phyloP scores from a whole-genome alignment of 2,329 filamentous ascomycete species.

The Fusarium illudens region DNA sequence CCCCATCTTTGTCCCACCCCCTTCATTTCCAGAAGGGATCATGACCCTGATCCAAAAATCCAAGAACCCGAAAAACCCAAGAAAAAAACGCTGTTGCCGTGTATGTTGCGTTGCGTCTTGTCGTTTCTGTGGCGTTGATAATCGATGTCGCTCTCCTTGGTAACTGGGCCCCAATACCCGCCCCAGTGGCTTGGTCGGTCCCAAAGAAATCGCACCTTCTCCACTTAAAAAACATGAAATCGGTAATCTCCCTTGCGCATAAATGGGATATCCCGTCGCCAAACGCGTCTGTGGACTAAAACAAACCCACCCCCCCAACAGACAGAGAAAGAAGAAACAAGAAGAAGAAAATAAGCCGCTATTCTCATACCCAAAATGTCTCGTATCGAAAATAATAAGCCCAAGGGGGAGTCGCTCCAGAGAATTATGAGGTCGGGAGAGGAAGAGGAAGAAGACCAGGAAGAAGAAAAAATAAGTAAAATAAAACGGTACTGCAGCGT shows the following conservation, averaged over 20 bases:
- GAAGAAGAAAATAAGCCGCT: slow-evolving; percentile 22
- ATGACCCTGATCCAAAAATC: not conserved
- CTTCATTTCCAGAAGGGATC: not conserved
- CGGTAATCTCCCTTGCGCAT: slow-evolving; percentile 9
- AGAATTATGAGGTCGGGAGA: not conserved
- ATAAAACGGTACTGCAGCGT: slow-evolving; percentile 4
- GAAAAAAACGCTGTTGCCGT: slow-evolving; percentile 32
- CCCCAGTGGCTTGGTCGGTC: slow-evolving; percentile 9
- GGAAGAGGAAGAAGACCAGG: not conserved
- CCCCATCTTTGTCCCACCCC: not conserved
- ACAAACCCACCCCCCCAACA: not conserved
- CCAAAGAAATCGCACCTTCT: slow-evolving; percentile 1
- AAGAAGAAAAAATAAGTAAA: not conserved
- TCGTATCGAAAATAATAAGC: slow-evolving; percentile 7
- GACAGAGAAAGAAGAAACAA: not conserved
- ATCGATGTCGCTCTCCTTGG: not conserved
- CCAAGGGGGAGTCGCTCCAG: slow-evolving; percentile 9
- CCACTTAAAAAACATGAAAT: slow-evolving; percentile 17
- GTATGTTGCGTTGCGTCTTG: slow-evolving; percentile 18
- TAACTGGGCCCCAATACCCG: slow-evolving; percentile 4
- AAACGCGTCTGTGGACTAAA: slow-evolving; percentile 27
- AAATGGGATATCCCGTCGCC: slow-evolving; percentile 31
- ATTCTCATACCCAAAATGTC: slow-evolving; percentile 29
- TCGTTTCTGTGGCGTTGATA: slow-evolving; percentile 23
- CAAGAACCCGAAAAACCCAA: not conserved